These are phyloP conservation scores for Coccomyxa sp. DNA, from an alignment of 139 green algal genomes.

Conservation along the genomic window DNA sequence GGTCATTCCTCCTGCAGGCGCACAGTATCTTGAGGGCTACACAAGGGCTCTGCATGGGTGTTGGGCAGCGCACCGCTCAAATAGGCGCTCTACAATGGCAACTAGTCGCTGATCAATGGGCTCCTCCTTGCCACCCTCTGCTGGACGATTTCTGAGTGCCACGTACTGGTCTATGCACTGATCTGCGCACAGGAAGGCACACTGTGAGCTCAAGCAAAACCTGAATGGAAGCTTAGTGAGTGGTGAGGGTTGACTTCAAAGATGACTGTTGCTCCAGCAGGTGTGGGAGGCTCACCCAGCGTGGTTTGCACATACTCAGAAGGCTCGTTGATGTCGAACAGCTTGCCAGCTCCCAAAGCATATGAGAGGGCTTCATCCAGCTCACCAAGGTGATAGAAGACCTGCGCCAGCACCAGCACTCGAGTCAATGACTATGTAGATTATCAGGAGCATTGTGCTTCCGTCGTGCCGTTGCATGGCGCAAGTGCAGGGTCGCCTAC, in stretches of 20 bases:
- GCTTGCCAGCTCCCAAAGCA: slow-evolving; percentile 80
- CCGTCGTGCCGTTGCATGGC: no score
- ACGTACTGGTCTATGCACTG: slow-evolving; percentile 96
- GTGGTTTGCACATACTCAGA: slow-evolving; percentile 95
- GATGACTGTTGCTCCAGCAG: not conserved
- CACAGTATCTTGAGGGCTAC: not conserved
- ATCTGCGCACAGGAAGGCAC: no score
- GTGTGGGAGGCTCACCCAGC: slow-evolving; percentile 61
- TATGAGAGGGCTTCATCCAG: slow-evolving; percentile 94
- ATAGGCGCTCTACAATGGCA: slow-evolving; percentile 90
- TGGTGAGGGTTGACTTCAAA: not conserved
- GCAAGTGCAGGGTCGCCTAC: not conserved
- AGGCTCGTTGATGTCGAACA: slow-evolving; percentile 90
- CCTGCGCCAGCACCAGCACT: slow-evolving; percentile 63
- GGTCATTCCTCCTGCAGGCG: no score
- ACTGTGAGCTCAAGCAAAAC: no score
- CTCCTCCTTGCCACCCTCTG: slow-evolving; percentile 27
- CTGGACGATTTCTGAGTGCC: slow-evolving; percentile 43
- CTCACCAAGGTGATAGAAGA: slow-evolving; percentile 98
- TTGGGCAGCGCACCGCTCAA: slow-evolving; percentile 62
- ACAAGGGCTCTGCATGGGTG: not conserved
- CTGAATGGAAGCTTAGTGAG: not conserved
- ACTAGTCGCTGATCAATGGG: slow-evolving; percentile 78
- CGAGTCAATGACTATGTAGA: no score
- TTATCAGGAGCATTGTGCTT: not conserved